A percentile compares a stretch with the other conserved stretches of the same genome.
phyloP scores from a whole-genome alignment of 2,329 filamentous ascomycete genomes.

The Ophiobolus disseminans region DNA sequence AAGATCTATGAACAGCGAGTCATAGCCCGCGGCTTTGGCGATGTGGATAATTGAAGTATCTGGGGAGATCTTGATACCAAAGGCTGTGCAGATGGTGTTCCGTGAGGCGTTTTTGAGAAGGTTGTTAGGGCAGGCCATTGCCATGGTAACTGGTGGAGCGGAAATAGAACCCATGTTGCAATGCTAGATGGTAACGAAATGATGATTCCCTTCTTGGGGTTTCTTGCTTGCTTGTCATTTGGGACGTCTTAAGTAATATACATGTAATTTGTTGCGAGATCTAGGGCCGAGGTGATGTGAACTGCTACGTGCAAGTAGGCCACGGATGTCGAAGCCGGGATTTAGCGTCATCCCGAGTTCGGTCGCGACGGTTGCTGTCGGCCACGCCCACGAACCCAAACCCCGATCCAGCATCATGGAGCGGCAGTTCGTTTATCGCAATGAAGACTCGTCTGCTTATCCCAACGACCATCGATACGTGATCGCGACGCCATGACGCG shows the following conservation, averaged over 20 bases:
- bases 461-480: too few relatives aligned
- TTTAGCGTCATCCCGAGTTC: neutral
- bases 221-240: neutral
- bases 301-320: neutral
- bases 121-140: too few relatives aligned
- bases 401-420: too few relatives aligned
- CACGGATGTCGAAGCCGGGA: neutral
- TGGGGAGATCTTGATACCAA: constrained; percentile 39
- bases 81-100: neutral
- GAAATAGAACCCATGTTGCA: neutral
- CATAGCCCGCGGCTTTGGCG: constrained; percentile 45
- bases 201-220: neutral
- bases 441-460: too few relatives aligned
- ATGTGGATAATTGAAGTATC: constrained; percentile 41
- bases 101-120: neutral
- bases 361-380: too few relatives aligned
- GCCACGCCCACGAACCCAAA: too few relatives aligned
- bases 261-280: too few relatives aligned
- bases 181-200: neutral
- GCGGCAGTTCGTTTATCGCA: too few relatives aligned
- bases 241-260: too few relatives aligned
- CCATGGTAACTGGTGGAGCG: neutral
- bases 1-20: constrained; percentile 51
- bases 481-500: too few relatives aligned
- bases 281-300: neutral